Conservation (phyloP, 2,329 filamentous ascomycete species). For the Penicillium janthinellum region DNA sequence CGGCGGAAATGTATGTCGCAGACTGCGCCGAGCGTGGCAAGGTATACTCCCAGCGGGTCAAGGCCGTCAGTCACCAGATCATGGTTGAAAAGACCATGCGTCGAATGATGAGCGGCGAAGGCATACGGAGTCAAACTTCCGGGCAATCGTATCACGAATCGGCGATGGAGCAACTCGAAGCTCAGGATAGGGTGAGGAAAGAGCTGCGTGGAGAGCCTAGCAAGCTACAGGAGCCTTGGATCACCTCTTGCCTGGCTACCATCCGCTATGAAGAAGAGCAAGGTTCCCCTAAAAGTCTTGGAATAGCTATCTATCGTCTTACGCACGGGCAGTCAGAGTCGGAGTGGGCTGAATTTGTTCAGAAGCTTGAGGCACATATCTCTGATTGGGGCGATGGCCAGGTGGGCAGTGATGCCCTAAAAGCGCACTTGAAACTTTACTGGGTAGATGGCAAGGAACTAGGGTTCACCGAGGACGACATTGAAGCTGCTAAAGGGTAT, state of each 20-base stretch:
- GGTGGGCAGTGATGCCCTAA: conserved; percentile 16
- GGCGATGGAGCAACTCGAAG: background rate
- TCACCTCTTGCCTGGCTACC: background rate
- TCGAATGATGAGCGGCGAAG: background rate
- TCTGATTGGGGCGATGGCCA: conserved; percentile 20
- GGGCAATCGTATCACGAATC: background rate
- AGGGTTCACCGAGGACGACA: conserved; percentile 8
- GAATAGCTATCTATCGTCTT: conserved; percentile 20
- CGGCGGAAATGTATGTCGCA: background rate
- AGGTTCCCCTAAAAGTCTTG: background rate
- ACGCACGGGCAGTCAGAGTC: conserved; percentile 13
- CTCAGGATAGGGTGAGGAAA: background rate
- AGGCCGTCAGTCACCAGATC: background rate
- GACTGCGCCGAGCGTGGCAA: background rate
- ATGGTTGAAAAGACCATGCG: background rate
- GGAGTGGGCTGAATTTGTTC: conserved; percentile 15
- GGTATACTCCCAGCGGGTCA: background rate
- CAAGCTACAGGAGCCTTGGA: background rate
- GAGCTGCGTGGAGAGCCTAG: background rate
- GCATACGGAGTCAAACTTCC: background rate
- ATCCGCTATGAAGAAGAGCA: background rate
- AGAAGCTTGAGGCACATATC: conserved; percentile 19
- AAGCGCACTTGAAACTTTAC: conserved; percentile 18
- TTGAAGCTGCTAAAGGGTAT: conserved; percentile 6
- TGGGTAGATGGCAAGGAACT: conserved; percentile 25